Evolutionary conservation across 352 stramenopile genomes (phyloP), one percentile per base, ranked within the genome.

Genomic region (Globisporangium carolinianum): DNA sequence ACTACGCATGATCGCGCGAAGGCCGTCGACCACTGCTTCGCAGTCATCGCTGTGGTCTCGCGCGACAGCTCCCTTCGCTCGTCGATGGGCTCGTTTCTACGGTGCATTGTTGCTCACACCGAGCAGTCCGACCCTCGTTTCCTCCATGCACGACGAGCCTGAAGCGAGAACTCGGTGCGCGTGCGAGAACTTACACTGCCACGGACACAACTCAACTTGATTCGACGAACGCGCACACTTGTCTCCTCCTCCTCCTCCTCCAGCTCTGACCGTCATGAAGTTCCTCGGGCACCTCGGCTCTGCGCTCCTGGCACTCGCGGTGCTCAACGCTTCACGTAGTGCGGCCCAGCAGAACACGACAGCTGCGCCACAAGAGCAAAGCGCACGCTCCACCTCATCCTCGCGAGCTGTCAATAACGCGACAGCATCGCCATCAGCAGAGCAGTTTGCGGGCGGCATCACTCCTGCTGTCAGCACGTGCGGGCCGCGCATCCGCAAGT

Each of bases 401-500:
- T 12, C 32, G 14, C 7, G 10, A 35, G 14, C 41, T n/a, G 11
- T 6, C 47, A 14, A 6, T 15, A 53, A 37, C 18, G 6, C 36
- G 3, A 48, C 51, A 53, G 37, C 18, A 52, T 15, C 32, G 8
- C 14, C 37, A 43, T 49, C 51, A 17, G 24, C 24, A 32, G 58
- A 64, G 58, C 58, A 65, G 11, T 17, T 65, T 49, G 11, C 14
- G 15, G 8, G 47, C 8, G 38, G 46, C 8, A n/a, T 37, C 11
- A 5, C 45, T 11, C 17, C 5, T 10, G 10, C 3, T 35, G n/a
- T n/a, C 7, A 50, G 4, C 32, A 17, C 14, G 1, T 94, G 85
- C 45, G 80, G 81, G 1, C 77, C 78, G 5, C 83, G 86, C 14
- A 86, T 93, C 38, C 82, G 86, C 18, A 88, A 84, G 61, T 72